A percentile compares a stretch with the other conserved stretches of the same genome.
phyloP scores from a whole-genome alignment of 306 rosid genomes.

The Crataegus laevigata region DNA sequence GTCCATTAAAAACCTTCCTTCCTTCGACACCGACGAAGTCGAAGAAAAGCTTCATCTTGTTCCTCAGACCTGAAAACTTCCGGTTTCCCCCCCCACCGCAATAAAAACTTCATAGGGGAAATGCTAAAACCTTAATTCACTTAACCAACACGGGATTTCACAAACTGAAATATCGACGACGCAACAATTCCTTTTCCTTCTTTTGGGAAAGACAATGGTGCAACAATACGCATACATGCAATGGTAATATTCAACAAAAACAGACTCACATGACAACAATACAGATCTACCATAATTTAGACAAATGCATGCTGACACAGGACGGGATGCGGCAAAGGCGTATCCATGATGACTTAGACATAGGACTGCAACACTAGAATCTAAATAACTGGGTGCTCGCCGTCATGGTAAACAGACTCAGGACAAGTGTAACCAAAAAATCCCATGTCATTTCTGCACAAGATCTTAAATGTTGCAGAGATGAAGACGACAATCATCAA shows the following conservation, averaged over 20 bases:
- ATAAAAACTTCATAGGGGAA: neutral
- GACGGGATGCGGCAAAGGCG: neutral
- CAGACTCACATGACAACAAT: neutral
- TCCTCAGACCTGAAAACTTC: neutral
- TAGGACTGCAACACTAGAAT: neutral
- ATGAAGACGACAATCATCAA: neutral
- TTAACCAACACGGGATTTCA: neutral
- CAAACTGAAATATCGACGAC: neutral
- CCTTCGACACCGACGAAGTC: neutral
- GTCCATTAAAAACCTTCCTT: neutral
- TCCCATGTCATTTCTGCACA: neutral
- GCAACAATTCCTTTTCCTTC: neutral
- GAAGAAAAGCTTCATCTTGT: neutral
- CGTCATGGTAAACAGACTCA: neutral
- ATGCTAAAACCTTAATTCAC: neutral
- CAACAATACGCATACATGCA: slow-evolving; percentile 1
- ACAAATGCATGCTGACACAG: slow-evolving; percentile 15
- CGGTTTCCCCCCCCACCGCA: neutral
- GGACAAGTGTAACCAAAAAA: neutral
- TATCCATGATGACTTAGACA: neutral
- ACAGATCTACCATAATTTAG: slow-evolving; percentile 5
- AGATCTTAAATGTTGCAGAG: neutral
- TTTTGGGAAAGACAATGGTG: neutral
- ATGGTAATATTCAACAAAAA: neutral
- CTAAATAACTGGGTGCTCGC: neutral